Conservation (phyloP, 768 basidiomycete genomes). For the Naematelia encephala region DNA sequence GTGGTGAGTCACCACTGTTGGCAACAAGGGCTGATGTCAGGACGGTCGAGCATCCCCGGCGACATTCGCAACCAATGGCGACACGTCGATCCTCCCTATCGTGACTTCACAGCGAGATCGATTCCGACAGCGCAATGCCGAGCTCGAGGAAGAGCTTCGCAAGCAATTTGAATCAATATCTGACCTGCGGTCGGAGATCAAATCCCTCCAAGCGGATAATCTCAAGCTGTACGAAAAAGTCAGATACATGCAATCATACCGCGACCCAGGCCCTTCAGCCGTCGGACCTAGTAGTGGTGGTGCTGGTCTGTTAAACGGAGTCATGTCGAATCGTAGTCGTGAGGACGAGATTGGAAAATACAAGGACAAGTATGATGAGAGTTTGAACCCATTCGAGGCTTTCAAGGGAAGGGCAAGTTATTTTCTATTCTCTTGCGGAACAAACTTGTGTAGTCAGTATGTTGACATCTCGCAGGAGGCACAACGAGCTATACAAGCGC, state of each 20-base stretch:
- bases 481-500: conserved; percentile 81
- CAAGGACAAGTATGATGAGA: conserved; percentile 85
- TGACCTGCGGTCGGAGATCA: conserved; percentile 87
- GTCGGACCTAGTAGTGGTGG: conserved; percentile 18
- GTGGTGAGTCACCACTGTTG: conserved; percentile 11
- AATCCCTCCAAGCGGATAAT: conserved; percentile 88
- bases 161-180: conserved; percentile 93
- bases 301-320: conserved; percentile 26
- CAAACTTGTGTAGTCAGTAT: too few relatives aligned
- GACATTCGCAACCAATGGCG: conserved; percentile 68
- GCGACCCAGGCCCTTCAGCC: conserved; percentile 61
- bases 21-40: conserved; percentile 11
- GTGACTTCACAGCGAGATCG: conserved; percentile 95
- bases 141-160: conserved; percentile 94
- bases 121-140: conserved; percentile 95
- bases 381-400: conserved; percentile 97
- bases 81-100: conserved; percentile 95
- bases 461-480: conserved; percentile 65
- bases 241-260: conserved; percentile 95
- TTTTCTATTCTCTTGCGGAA: too few relatives aligned
- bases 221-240: conserved; percentile 98
- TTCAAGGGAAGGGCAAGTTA: conserved; percentile 90
- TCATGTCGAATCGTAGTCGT: conserved; percentile 16
- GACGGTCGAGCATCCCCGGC: conserved; percentile 58
- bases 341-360: conserved; percentile 83